A percentile compares a stretch with the other conserved stretches of the same genome.
These are phyloP conservation scores for Aspergillus intermedius DNA, from an alignment of 2,329 filamentous ascomycete species.

Conservation along the genomic window DNA sequence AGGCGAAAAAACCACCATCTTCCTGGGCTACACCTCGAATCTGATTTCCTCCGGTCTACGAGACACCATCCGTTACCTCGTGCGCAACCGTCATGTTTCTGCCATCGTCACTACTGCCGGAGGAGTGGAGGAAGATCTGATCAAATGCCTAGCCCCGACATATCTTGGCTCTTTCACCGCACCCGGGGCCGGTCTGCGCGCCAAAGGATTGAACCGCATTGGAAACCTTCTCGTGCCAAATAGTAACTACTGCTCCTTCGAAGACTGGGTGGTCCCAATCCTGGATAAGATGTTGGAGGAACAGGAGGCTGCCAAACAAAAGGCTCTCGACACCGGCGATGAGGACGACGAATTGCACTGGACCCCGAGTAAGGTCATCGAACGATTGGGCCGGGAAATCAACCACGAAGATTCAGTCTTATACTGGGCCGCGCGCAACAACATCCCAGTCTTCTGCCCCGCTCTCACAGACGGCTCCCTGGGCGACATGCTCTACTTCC, in stretches of 20 bases:
- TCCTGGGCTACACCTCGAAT: constrained; percentile 96
- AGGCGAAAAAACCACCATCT: constrained; percentile 77
- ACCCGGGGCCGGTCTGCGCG: constrained; percentile 67
- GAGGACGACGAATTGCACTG: constrained; percentile 68
- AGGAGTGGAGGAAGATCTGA: constrained; percentile 93
- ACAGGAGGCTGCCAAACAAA: constrained; percentile 71
- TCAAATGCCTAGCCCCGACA: constrained; percentile 93
- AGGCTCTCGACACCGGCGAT: constrained; percentile 33
- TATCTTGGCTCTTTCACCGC: constrained; percentile 85
- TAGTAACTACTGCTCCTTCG: constrained; percentile 93
- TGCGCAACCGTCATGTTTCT: constrained; percentile 86
- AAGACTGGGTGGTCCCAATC: constrained; percentile 95
- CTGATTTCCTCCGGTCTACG: constrained; percentile 92
- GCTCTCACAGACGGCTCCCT: constrained; percentile 91
- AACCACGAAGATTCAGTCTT: constrained; percentile 86
- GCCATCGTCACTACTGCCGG: constrained; percentile 93
- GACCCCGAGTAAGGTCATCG: constrained; percentile 91
- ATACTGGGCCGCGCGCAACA: constrained; percentile 96
- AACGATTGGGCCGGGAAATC: constrained; percentile 85
- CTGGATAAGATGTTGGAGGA: constrained; percentile 91
- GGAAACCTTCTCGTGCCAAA: constrained; percentile 95
- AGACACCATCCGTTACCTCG: constrained; percentile 85
- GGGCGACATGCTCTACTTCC: constrained; percentile 98
- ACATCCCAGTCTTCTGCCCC: constrained; percentile 95
- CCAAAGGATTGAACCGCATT: constrained; percentile 87